Evolutionary conservation across 140 eudicot genomes (phyloP), one percentile per base, ranked within the genome.

Genomic region (Ambrosia hybrid): DNA sequence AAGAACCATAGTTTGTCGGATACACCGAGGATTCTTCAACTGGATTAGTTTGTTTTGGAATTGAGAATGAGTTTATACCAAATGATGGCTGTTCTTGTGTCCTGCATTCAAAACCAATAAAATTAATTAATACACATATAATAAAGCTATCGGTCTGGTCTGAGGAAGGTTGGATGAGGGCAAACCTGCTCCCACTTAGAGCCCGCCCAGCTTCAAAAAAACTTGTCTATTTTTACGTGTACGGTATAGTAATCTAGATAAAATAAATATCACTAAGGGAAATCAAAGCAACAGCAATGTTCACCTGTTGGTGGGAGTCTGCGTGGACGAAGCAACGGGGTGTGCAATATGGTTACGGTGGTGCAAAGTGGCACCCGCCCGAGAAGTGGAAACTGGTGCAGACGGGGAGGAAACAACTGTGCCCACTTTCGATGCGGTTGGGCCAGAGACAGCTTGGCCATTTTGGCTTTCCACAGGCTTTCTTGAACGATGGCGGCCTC

Each of bases 401-500:
- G 91, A 73, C 59, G 87, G 78, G 53, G 91, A 67, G 68, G 92
- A 76, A 73, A 86, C 80, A n/a, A 84, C 65, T 5, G 85, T 78
- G 45, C 79, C 86, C 84, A 48, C 88, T 57, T 79, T 89, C 34
- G 84, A 10, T 69, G 64, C 41, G 26, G 84, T 49, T 72, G 96
- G 71, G 76, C 80, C 89, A 68, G 96, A 67, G 77, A 83, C 86
- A 83, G 89, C 88, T 65, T 90, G 96, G 97, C 96, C 96, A 79
- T 75, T 88, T 36, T 85, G 99, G 93, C 94, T 89, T 94, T 94
- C 99, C 99, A 94, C 97, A 94, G 91, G 99, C 97, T 94, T 90
- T 94, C 99, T 94, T 94, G 97, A 94, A 94, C 99, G 99, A 80
- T 94, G 99, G 73, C 97, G 97, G 86, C 94, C 96, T 61, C 97